phyloP scores from a whole-genome alignment of 306 rosid species.

The Sphenostylis stenocarpa region DNA sequence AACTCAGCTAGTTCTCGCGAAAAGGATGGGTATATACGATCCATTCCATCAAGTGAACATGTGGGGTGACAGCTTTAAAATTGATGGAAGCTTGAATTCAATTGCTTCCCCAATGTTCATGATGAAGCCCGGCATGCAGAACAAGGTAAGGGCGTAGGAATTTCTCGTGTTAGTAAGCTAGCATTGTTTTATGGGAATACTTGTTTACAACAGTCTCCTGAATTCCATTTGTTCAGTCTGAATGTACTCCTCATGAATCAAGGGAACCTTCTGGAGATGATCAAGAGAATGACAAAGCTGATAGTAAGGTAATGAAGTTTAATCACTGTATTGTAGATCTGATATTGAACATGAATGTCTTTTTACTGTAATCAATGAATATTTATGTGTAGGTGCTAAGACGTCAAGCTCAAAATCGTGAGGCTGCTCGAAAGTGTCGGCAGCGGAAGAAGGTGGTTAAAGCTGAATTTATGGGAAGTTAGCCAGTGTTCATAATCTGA shows the following conservation, averaged over 20 bases:
- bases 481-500: slow-evolving; percentile 11
- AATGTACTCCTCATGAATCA: slow-evolving; percentile 51
- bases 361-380: background rate
- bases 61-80: slow-evolving; percentile 63
- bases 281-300: slow-evolving; percentile 41
- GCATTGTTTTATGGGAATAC: background rate
- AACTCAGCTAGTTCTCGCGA: slow-evolving; percentile 50
- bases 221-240: slow-evolving; percentile 46
- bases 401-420: slow-evolving; percentile 81
- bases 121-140: slow-evolving; percentile 44
- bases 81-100: slow-evolving; percentile 46
- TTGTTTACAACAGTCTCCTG: slow-evolving; percentile 15
- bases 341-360: background rate
- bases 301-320: slow-evolving; percentile 59
- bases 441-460: slow-evolving; percentile 66
- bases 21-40: slow-evolving; percentile 75
- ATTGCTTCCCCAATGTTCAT: slow-evolving; percentile 46
- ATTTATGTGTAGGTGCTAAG: slow-evolving; percentile 50
- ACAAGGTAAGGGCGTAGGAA: slow-evolving; percentile 45
- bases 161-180: slow-evolving; percentile 7
- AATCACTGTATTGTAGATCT: slow-evolving; percentile 1
- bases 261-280: slow-evolving; percentile 52
- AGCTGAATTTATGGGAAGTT: slow-evolving; percentile 5
- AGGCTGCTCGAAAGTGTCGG: slow-evolving; percentile 86
- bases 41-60: slow-evolving; percentile 68